Percentiles rank a stretch among this genome's conserved stretches.
Evolutionary conservation across 257 asterid species (phyloP).

Genomic region (Pogostemon cablin): DNA sequence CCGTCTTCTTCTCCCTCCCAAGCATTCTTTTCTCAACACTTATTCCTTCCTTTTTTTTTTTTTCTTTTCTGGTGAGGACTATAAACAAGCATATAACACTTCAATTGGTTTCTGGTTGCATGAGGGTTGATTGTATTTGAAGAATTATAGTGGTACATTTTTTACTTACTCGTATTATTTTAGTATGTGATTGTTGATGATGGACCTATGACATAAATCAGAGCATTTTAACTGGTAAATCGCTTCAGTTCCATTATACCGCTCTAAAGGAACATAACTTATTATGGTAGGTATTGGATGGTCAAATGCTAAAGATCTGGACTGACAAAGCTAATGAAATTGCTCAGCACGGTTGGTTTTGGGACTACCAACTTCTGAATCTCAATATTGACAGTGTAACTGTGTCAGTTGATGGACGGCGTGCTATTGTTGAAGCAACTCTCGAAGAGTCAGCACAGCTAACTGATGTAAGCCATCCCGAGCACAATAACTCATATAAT

Average conservation of each 20-base stretch:
- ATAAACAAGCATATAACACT: neutral
- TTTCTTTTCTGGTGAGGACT: neutral
- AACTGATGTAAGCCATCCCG: slow-evolving; percentile 74
- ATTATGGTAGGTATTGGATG: slow-evolving; percentile 78
- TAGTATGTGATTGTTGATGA: neutral
- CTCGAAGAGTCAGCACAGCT: slow-evolving; percentile 85
- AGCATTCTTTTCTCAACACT: neutral
- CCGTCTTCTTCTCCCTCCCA: neutral
- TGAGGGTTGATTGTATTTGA: neutral
- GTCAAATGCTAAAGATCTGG: slow-evolving; percentile 96
- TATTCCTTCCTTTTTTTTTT: neutral
- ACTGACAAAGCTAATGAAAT: slow-evolving; percentile 81
- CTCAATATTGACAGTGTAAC: slow-evolving; percentile 86
- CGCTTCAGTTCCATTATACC: neutral
- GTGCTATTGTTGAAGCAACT: slow-evolving; percentile 93
- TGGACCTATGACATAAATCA: neutral
- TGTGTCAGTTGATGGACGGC: slow-evolving; percentile 79
- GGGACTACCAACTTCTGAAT: slow-evolving; percentile 74
- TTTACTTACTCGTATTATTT: neutral
- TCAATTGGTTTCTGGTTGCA: slow-evolving; percentile 6
- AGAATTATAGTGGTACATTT: neutral
- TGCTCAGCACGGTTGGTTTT: slow-evolving; percentile 86
- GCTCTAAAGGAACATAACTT: slow-evolving; percentile 8
- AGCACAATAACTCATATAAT: slow-evolving; percentile 69
- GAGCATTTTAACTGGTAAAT: slow-evolving; percentile 21